A percentile compares a stretch with the other conserved stretches of the same genome.
These are phyloP conservation scores for Gaeumannomyces sp. DNA, from an alignment of 2,329 filamentous ascomycete genomes.

Conservation along the genomic window DNA sequence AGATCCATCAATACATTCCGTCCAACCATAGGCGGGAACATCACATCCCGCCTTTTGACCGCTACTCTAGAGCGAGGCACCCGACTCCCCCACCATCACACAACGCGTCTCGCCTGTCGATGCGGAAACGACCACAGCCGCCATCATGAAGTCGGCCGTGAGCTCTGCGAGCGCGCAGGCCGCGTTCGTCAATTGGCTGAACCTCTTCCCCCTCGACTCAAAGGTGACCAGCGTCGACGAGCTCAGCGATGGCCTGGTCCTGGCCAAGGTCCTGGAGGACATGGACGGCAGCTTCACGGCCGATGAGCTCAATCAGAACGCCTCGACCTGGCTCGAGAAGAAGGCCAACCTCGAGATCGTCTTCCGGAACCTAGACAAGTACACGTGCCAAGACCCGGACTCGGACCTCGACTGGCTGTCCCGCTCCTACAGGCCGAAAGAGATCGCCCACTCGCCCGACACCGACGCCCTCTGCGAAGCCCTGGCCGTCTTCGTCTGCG, in stretches of 20 bases:
- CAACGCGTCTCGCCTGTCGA: slow-evolving; percentile 1
- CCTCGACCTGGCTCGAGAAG: slow-evolving; percentile 52
- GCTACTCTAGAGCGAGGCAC: neutral
- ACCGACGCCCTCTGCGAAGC: slow-evolving; percentile 48
- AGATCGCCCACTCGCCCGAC: slow-evolving; percentile 39
- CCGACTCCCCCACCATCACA: neutral
- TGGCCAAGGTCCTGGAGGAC: slow-evolving; percentile 51
- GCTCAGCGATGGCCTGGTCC: slow-evolving; percentile 46
- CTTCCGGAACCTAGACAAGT: slow-evolving; percentile 80
- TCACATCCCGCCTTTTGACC: neutral
- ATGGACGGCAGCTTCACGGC: slow-evolving; percentile 52
- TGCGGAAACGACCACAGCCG: neutral
- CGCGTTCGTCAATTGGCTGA: slow-evolving; percentile 52
- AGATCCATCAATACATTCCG: neutral
- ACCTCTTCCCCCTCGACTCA: slow-evolving; percentile 37
- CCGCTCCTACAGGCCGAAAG: slow-evolving; percentile 7
- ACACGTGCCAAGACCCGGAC: slow-evolving; percentile 31
- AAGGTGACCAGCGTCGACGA: slow-evolving; percentile 44
- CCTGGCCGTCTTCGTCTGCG: slow-evolving; percentile 6
- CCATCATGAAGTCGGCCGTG: neutral
- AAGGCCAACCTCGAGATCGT: slow-evolving; percentile 88
- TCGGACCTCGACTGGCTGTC: slow-evolving; percentile 9
- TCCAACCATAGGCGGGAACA: neutral
- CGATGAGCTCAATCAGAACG: slow-evolving; percentile 43
- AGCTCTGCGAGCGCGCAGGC: slow-evolving; percentile 27